A percentile compares a stretch with the other conserved stretches of the same genome.
These are phyloP conservation scores for Solanum chacoense DNA, from an alignment of 305 asterid genomes.

Conservation along the genomic window DNA sequence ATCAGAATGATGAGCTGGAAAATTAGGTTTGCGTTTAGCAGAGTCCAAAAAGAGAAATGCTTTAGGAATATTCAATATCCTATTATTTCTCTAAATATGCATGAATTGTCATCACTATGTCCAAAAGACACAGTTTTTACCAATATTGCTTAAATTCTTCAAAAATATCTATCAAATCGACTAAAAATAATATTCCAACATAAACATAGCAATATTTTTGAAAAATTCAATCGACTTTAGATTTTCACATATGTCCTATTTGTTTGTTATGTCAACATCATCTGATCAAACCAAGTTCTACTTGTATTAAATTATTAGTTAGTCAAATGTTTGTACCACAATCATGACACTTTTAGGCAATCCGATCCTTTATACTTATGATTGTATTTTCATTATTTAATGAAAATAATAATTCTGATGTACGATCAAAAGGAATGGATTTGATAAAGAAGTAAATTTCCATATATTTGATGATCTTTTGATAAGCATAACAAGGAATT, in stretches of 20 bases:
- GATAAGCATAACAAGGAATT: neutral
- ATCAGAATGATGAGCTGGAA: neutral
- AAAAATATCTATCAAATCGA: too few relatives aligned
- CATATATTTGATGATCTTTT: neutral
- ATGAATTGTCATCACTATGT: neutral
- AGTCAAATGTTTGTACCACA: neutral
- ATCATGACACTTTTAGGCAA: neutral
- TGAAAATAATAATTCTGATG: neutral
- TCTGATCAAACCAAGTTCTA: neutral
- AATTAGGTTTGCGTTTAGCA: neutral
- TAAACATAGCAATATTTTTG: too few relatives aligned
- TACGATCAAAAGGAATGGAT: neutral
- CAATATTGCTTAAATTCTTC: too few relatives aligned
- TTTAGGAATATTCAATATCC: neutral
- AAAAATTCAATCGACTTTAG: too few relatives aligned
- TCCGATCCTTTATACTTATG: too few relatives aligned
- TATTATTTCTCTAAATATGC: neutral
- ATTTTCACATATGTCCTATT: neutral
- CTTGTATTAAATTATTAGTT: neutral
- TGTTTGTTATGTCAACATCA: neutral
- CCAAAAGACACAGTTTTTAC: neutral
- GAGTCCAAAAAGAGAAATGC: neutral
- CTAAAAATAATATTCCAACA: too few relatives aligned
- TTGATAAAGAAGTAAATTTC: neutral
- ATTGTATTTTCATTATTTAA: neutral